Evolutionary conservation across 2,329 filamentous ascomycete genomes (phyloP).

Genomic region (Aspergillus pseudotamarii): DNA sequence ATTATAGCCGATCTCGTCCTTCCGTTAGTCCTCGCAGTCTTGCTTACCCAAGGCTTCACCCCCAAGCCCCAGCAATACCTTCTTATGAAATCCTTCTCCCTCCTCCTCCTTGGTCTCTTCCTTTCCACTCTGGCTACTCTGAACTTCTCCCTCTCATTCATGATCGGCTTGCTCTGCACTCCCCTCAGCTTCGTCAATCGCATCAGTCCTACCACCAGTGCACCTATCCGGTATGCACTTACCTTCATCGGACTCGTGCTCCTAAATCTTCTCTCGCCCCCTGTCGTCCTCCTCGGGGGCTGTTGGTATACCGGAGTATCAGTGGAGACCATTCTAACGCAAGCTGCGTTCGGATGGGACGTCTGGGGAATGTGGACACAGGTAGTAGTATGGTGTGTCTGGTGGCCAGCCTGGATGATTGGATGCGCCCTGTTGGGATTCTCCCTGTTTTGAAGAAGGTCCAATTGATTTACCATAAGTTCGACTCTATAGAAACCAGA

Average conservation of each 20-base stretch:
- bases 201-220: conserved; percentile 24
- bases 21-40: conserved; percentile 58
- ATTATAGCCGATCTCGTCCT: conserved; percentile 58
- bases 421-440: conserved; percentile 46
- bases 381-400: conserved; percentile 89
- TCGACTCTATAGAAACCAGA: not conserved
- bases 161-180: conserved; percentile 76
- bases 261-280: conserved; percentile 65
- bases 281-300: conserved; percentile 55
- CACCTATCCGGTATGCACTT: conserved; percentile 25
- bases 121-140: conserved; percentile 90
- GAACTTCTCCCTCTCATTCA: conserved; percentile 88
- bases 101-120: conserved; percentile 89
- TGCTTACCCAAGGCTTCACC: conserved; percentile 55
- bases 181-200: conserved; percentile 73
- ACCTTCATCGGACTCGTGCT: conserved; percentile 50
- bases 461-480: not conserved
- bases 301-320: conserved; percentile 51
- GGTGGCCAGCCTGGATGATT: conserved; percentile 90
- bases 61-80: conserved; percentile 71
- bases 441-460: conserved; percentile 30
- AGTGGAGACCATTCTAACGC: conserved; percentile 64
- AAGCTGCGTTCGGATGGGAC: conserved; percentile 84
- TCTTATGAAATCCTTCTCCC: conserved; percentile 84
- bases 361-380: conserved; percentile 88